Conservation (phyloP, 1,284 basidiomycete genomes). For the Tylopilus orsonianus region DNA sequence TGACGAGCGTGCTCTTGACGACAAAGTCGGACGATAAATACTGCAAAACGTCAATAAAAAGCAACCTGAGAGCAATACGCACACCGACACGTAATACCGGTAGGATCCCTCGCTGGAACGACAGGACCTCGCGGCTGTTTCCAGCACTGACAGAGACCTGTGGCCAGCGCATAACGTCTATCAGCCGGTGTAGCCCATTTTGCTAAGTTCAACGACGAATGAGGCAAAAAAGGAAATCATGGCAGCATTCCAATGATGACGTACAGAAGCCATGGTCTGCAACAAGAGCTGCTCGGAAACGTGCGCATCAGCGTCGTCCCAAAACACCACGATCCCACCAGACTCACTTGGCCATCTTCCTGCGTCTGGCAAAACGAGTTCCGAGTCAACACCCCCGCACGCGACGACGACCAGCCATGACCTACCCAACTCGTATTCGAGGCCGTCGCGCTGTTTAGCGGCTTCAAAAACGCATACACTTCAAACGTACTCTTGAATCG, state of each 20-base stretch:
- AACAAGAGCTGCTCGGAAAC: conserved; percentile 41
- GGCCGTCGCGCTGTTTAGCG: conserved; percentile 48
- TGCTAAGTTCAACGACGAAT: conserved; percentile 35
- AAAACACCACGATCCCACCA: not conserved
- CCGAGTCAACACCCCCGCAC: too few relatives aligned
- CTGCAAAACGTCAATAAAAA: conserved; percentile 33
- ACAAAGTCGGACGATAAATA: conserved; percentile 65
- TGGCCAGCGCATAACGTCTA: conserved; percentile 50
- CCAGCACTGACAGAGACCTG: conserved; percentile 42
- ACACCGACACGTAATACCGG: conserved; percentile 54
- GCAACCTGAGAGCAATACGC: not conserved
- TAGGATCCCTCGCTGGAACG: conserved; percentile 61
- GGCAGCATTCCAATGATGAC: too few relatives aligned
- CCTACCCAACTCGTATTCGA: conserved; percentile 53
- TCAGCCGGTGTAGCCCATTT: conserved; percentile 51
- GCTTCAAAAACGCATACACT: conserved; percentile 48
- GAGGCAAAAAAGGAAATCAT: too few relatives aligned
- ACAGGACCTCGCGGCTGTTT: conserved; percentile 39
- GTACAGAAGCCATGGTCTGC: conserved; percentile 42
- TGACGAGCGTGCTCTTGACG: conserved; percentile 56
- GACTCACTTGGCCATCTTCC: conserved; percentile 53
- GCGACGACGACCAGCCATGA: not conserved
- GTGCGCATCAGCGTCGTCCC: conserved; percentile 1
- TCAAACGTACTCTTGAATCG: conserved; percentile 42
- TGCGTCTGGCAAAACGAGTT: conserved; percentile 43